phyloP scores from a whole-genome alignment of 2,329 filamentous ascomycete genomes.

The Ramularia collo-cygni region DNA sequence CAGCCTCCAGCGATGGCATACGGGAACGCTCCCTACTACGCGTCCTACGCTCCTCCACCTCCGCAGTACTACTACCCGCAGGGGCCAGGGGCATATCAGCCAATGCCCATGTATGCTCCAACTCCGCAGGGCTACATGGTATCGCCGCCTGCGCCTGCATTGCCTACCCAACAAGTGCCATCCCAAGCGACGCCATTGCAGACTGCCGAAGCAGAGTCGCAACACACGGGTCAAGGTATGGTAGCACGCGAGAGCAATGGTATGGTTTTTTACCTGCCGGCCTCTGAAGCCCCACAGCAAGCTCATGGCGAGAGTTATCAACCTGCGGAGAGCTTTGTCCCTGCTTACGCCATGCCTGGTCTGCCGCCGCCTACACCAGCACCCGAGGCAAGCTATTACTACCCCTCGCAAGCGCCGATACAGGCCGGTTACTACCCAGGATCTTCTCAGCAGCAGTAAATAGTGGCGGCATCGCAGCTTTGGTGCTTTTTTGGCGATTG shows the following conservation, averaged over 20 bases:
- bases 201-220: slow-evolving; percentile 6
- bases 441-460: slow-evolving; percentile 13
- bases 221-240: slow-evolving; percentile 34
- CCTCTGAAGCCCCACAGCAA: slow-evolving; percentile 24
- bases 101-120: slow-evolving; percentile 28
- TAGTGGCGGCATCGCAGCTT: too few relatives aligned
- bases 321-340: slow-evolving; percentile 30
- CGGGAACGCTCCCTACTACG: slow-evolving; percentile 48
- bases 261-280: slow-evolving; percentile 78
- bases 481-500: not conserved
- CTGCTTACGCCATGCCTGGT: slow-evolving; percentile 29
- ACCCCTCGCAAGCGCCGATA: slow-evolving; percentile 16
- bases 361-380: slow-evolving; percentile 24
- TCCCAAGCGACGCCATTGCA: slow-evolving; percentile 17
- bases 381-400: slow-evolving; percentile 20
- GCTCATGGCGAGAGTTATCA: slow-evolving; percentile 24
- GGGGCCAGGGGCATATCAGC: slow-evolving; percentile 17
- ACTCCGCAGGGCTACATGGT: slow-evolving; percentile 25
- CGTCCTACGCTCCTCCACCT: slow-evolving; percentile 50
- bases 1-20: slow-evolving; percentile 60
- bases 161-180: slow-evolving; percentile 15
- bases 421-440: slow-evolving; percentile 15
- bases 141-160: slow-evolving; percentile 32
- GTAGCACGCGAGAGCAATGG: slow-evolving; percentile 87
- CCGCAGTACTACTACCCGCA: slow-evolving; percentile 62